Conservation (phyloP, 495 filamentous ascomycete genomes). For the Neurospora hispaniola region DNA sequence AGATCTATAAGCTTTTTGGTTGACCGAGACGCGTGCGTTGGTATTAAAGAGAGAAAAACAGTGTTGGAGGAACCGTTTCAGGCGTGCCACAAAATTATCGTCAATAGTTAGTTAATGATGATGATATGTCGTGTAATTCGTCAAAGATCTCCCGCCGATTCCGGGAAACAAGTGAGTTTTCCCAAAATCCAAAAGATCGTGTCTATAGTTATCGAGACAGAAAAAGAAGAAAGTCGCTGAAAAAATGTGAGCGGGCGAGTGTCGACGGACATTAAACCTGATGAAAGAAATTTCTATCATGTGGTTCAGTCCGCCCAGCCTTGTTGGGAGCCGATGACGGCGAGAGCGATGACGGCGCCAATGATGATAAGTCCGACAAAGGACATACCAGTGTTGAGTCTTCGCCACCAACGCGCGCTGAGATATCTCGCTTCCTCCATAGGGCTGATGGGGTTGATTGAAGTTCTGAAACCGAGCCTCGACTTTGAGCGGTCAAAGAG, state of each 20-base stretch:
- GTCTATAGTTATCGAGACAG: background rate
- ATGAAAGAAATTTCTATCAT: background rate
- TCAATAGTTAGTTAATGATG: background rate
- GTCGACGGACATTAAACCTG: background rate
- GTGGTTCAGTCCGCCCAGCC: slow-evolving; percentile 18
- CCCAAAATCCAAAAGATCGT: background rate
- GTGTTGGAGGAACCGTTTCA: background rate
- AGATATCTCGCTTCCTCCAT: slow-evolving; percentile 57
- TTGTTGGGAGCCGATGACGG: slow-evolving; percentile 43
- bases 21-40: background rate
- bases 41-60: background rate
- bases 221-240: background rate
- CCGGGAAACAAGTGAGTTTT: background rate
- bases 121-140: background rate
- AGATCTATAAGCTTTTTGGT: background rate
- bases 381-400: slow-evolving; percentile 79
- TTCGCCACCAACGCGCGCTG: slow-evolving; percentile 89
- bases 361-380: slow-evolving; percentile 69
- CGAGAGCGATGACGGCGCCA: slow-evolving; percentile 56
- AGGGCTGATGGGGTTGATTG: slow-evolving; percentile 15
- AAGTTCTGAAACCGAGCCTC: slow-evolving; percentile 24
- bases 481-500: slow-evolving; percentile 27
- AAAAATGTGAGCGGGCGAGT: background rate
- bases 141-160: background rate
- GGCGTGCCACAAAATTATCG: background rate